Evolutionary conservation across 106 monocot genomes (phyloP), one percentile per base, ranked within the genome.

Genomic region (Apostasia ramifera): DNA sequence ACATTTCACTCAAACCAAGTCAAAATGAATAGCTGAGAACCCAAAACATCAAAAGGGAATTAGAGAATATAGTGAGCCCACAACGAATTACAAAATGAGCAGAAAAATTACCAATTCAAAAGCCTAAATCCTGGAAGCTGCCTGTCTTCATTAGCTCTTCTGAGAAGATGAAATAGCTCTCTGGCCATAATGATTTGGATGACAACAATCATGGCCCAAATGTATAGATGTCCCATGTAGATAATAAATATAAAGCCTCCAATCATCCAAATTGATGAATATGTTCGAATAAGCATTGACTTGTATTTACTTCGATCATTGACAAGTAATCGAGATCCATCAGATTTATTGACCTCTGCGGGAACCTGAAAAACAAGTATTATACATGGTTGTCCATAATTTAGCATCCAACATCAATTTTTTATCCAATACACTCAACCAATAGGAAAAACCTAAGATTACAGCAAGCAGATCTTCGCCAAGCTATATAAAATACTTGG

Each of bases 161-260:
- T 86, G n/a, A 89, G 89, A 13, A 95, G 84, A 86, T 95, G 92
- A 77, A 95, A 95, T 58, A 95, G 80, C 74, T 95, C 95, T 65
- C 60, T 84, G 13, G 82, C 92, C 95, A 95, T 95, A 71, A 82
- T 84, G 65, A 92, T 86, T 87, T 95, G 95, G 73, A 92, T 84
- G 44, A 89, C 95, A 74, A 95, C 91, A 57, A 95, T 68, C 95
- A 95, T 81, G 8, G 91, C 91, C 88, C 95, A 95, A 41, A 95
- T 95, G 68, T 92, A 95, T 10, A 95, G 81, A 86, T 95, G 95
- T 1, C 95, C 95, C 91, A 95, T 82, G 70, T 95, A 91, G 73
- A 95, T 71, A 61, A 92, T 82, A 62, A 92, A 72, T 40, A 63
- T 49, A 40, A 95, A 88, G 47, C 85, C 80, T 14, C 86, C 86